Conservation (phyloP, 345 rosid species). For the Pseudoturritis turrita region DNA sequence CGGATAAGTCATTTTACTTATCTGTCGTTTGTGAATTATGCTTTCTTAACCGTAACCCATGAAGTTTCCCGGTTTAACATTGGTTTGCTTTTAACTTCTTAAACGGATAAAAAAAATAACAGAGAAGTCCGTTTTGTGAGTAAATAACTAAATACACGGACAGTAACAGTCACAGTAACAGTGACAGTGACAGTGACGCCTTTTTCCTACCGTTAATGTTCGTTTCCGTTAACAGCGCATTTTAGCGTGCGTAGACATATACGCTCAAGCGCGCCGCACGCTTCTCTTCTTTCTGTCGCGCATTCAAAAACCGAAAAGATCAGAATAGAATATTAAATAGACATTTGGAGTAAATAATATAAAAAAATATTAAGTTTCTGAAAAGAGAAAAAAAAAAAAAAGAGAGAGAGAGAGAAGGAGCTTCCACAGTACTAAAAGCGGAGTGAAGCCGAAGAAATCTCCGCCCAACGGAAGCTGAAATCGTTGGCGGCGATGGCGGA, state of each 20-base stretch:
- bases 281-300: slow-evolving; percentile 34
- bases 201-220: slow-evolving; percentile 38
- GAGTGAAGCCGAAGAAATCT: slow-evolving; percentile 49
- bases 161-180: not conserved
- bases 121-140: not conserved
- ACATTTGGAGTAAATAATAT: not conserved
- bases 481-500: slow-evolving; percentile 46
- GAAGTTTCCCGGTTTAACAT: not conserved
- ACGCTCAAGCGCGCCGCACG: slow-evolving; percentile 35
- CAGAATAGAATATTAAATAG: slow-evolving; percentile 11
- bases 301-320: slow-evolving; percentile 31
- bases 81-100: not conserved
- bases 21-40: not conserved
- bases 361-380: not conserved
- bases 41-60: not conserved
- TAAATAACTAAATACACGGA: too few relatives aligned
- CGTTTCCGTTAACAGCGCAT: slow-evolving; percentile 42
- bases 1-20: too few relatives aligned
- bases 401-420: slow-evolving; percentile 9
- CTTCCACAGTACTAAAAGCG: slow-evolving; percentile 32
- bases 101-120: not conserved
- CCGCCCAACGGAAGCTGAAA: slow-evolving; percentile 39
- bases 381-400: not conserved
- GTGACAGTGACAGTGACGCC: not conserved
- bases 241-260: slow-evolving; percentile 11